phyloP scores from a whole-genome alignment of 306 rosid species.

The Myrica gale region DNA sequence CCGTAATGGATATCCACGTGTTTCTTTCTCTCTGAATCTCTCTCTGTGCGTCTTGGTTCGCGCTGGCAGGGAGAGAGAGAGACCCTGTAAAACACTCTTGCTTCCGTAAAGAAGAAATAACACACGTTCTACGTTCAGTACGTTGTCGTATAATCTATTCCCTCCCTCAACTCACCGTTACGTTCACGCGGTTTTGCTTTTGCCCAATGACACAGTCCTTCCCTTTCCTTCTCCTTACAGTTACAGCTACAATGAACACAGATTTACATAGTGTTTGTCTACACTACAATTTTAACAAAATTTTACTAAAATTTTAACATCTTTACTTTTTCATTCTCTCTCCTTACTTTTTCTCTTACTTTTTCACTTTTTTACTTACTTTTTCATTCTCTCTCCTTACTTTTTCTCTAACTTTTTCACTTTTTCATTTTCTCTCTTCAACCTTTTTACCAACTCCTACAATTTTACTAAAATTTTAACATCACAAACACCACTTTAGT shows the following conservation, averaged over 20 bases:
- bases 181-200: constrained; percentile 37
- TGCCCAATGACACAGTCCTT: constrained; percentile 5
- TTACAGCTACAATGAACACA: neutral
- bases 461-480: no score
- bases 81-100: neutral
- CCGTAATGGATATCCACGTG: constrained; percentile 15
- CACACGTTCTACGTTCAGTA: constrained; percentile 19
- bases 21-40: neutral
- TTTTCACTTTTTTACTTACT: no score
- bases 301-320: no score
- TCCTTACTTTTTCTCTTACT: no score
- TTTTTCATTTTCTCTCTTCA: no score
- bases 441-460: no score
- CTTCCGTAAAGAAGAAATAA: neutral
- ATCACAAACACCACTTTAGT: no score
- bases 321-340: no score
- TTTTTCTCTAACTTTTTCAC: no score
- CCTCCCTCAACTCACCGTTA: neutral
- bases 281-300: no score
- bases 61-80: neutral
- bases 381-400: no score
- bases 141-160: constrained; percentile 27
- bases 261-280: no score
- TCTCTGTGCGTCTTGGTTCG: neutral
- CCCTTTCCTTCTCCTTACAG: constrained; percentile 8